phyloP scores from a whole-genome alignment of 2,329 filamentous ascomycete genomes.

The Penicillium olsonii region DNA sequence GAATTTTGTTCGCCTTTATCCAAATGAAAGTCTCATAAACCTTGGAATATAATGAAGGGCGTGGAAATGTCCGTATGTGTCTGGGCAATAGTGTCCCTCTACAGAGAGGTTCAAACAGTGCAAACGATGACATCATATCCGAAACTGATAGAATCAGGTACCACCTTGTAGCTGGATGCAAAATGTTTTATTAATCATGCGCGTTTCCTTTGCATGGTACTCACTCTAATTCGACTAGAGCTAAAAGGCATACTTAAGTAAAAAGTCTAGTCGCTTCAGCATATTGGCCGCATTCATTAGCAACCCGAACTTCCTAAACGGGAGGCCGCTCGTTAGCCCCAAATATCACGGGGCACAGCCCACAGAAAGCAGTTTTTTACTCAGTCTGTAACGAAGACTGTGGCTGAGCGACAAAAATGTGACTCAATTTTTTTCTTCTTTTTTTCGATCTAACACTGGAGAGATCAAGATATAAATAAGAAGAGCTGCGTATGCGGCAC shows the following conservation, averaged over 20 bases:
- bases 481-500: background rate
- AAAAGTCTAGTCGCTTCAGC: background rate
- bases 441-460: background rate
- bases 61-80: background rate
- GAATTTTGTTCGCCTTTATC: no score
- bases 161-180: background rate
- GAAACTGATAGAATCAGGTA: background rate
- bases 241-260: no score
- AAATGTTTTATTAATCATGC: no score
- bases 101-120: background rate
- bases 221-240: no score
- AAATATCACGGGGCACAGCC: slow-evolving; percentile 3
- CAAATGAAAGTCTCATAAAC: no score
- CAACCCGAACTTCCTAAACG: slow-evolving; percentile 1
- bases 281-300: background rate
- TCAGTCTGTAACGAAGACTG: background rate
- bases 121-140: background rate
- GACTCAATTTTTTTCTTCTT: background rate
- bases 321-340: slow-evolving; percentile 4
- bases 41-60: no score
- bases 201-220: no score
- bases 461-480: slow-evolving; percentile 1
- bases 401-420: slow-evolving; percentile 1
- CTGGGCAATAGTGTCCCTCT: background rate
- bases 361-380: background rate